Percentiles rank a stretch among this genome's conserved stretches.
These are phyloP conservation scores for Trichoderma sp. DNA, from an alignment of 2,329 filamentous ascomycete genomes.

Conservation along the genomic window DNA sequence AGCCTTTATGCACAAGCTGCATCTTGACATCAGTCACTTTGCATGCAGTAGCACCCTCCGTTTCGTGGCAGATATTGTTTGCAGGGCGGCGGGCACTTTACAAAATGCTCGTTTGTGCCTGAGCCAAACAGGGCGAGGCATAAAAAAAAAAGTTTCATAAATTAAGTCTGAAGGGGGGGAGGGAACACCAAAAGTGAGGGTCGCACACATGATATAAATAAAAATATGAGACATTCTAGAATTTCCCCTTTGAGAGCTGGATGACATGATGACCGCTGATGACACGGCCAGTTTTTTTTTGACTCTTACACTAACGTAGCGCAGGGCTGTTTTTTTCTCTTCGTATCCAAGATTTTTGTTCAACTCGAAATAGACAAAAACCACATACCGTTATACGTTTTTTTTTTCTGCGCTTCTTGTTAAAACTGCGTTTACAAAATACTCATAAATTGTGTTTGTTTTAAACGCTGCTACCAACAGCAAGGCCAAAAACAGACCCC, in stretches of 20 bases:
- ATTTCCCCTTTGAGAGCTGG: neutral
- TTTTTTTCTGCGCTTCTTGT: neutral
- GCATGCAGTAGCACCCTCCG: neutral
- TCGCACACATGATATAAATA: no score
- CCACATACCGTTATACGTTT: neutral
- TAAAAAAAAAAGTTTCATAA: neutral
- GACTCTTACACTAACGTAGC: neutral
- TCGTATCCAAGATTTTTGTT: neutral
- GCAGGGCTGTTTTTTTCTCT: neutral
- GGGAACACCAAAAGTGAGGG: no score
- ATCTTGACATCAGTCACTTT: neutral
- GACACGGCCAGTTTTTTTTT: neutral
- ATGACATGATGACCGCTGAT: neutral
- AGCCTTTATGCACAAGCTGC: no score
- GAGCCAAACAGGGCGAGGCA: neutral
- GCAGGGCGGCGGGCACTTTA: neutral
- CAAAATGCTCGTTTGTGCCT: neutral
- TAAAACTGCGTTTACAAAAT: no score
- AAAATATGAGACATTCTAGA: neutral
- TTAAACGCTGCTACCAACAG: neutral
- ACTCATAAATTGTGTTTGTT: neutral
- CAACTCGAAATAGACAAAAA: neutral
- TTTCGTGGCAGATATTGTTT: neutral
- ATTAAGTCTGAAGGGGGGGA: neutral
- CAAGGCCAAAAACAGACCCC: constrained; percentile 7